Evolutionary conservation across 495 filamentous ascomycete species (phyloP).

Genomic region (Penicillium daleae): DNA sequence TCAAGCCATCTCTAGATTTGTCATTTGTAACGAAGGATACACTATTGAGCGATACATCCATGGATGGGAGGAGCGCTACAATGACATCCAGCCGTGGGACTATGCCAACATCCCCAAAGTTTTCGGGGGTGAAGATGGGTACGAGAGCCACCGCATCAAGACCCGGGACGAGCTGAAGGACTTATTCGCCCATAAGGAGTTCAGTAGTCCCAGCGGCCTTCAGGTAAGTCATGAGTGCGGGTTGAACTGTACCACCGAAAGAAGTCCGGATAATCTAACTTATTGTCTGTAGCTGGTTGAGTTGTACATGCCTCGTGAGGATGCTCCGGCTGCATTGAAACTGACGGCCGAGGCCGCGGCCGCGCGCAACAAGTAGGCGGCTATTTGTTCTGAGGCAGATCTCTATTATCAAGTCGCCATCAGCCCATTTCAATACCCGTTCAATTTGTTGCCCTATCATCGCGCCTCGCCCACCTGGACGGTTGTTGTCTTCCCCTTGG

Average conservation of each 20-base stretch:
- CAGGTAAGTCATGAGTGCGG: slow-evolving; percentile 39
- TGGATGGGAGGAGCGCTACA: slow-evolving; percentile 74
- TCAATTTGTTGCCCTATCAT: background rate
- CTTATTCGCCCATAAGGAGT: slow-evolving; percentile 69
- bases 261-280: slow-evolving; percentile 21
- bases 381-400: background rate
- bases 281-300: slow-evolving; percentile 74
- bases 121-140: slow-evolving; percentile 67
- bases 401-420: no score
- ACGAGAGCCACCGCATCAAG: slow-evolving; percentile 69
- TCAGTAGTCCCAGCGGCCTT: slow-evolving; percentile 52
- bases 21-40: slow-evolving; percentile 61
- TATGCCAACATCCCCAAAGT: slow-evolving; percentile 66
- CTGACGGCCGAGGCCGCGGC: slow-evolving; percentile 67
- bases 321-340: slow-evolving; percentile 73
- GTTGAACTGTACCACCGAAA: background rate
- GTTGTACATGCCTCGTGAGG: slow-evolving; percentile 81
- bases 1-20: slow-evolving; percentile 51
- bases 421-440: no score
- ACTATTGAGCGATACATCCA: slow-evolving; percentile 62
- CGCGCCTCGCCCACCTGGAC: background rate
- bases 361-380: slow-evolving; percentile 61
- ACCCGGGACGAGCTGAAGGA: slow-evolving; percentile 69
- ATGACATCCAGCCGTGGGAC: slow-evolving; percentile 78
- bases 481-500: background rate